Percentiles rank a stretch among this genome's conserved stretches.
Conservation (phyloP, 192 early-diverging fungal genomes). For the Linnemannia zychae region DNA sequence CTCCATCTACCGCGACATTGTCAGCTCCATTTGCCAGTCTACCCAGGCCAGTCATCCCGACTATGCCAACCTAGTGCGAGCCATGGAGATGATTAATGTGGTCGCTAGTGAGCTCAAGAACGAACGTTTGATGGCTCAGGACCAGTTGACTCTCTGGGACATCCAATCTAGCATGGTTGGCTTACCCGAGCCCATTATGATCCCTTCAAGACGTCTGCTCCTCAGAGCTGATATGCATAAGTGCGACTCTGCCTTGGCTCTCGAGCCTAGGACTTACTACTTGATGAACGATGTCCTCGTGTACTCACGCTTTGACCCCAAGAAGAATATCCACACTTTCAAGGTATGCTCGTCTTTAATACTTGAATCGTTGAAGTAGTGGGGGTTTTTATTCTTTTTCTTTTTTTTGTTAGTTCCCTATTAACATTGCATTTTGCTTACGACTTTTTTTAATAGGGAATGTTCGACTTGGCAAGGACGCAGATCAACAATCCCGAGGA, state of each 20-base stretch:
- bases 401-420: not conserved
- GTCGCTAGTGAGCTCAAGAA: constrained; percentile 26
- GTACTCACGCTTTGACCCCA: constrained; percentile 53
- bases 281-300: constrained; percentile 52
- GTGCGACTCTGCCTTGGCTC: constrained; percentile 37
- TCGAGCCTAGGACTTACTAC: constrained; percentile 47
- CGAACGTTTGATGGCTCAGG: constrained; percentile 32
- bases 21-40: constrained; percentile 34
- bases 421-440: not conserved
- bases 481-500: constrained; percentile 55
- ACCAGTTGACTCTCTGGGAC: constrained; percentile 47
- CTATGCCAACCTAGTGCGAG: constrained; percentile 40
- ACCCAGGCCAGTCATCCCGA: constrained; percentile 46
- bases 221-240: constrained; percentile 50
- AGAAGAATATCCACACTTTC: constrained; percentile 46
- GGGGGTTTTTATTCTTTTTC: not conserved
- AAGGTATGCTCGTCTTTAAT: constrained; percentile 16
- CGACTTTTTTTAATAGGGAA: constrained; percentile 26
- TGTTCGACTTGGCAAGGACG: constrained; percentile 43
- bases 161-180: constrained; percentile 44
- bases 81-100: constrained; percentile 22
- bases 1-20: constrained; percentile 34
- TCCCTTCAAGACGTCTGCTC: constrained; percentile 37
- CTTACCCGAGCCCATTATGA: constrained; percentile 47
- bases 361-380: not conserved